phyloP scores from a whole-genome alignment of 116 monocot species.

The Phalaenopsis hybrid region DNA sequence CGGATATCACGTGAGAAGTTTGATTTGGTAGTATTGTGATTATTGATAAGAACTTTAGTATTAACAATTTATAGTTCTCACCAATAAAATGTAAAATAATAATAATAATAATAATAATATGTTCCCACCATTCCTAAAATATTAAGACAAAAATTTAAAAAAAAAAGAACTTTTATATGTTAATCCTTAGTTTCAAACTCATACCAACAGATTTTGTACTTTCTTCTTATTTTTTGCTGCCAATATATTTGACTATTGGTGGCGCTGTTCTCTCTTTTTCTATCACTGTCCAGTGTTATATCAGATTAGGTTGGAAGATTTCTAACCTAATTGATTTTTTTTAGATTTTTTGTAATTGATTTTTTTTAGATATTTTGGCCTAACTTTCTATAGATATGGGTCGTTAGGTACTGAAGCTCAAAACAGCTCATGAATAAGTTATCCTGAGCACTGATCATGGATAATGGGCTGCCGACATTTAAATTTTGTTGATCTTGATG shows the following conservation, averaged over 20 bases:
- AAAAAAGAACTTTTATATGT: neutral
- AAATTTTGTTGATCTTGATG: neutral
- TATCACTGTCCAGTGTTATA: neutral
- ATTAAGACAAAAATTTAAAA: too few species aligned
- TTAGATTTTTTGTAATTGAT: too few species aligned
- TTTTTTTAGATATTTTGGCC: neutral
- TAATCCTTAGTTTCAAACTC: neutral
- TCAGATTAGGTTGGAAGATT: neutral
- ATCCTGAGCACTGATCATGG: neutral
- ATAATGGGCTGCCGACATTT: neutral
- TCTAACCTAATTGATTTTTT: neutral
- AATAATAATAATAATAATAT: too few species aligned
- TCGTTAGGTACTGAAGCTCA: neutral
- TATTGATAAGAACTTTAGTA: neutral
- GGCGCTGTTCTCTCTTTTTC: neutral
- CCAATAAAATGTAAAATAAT: too few species aligned
- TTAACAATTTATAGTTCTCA: too few species aligned
- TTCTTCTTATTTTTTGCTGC: neutral
- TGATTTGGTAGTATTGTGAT: neutral
- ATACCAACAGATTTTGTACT: neutral
- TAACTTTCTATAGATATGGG: neutral
- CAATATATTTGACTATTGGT: neutral
- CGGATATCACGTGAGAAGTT: neutral
- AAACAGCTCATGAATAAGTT: neutral
- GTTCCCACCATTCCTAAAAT: too few species aligned